These are phyloP conservation scores for Xylaria sp. DNA, from an alignment of 2,329 filamentous ascomycete species.

Conservation along the genomic window DNA sequence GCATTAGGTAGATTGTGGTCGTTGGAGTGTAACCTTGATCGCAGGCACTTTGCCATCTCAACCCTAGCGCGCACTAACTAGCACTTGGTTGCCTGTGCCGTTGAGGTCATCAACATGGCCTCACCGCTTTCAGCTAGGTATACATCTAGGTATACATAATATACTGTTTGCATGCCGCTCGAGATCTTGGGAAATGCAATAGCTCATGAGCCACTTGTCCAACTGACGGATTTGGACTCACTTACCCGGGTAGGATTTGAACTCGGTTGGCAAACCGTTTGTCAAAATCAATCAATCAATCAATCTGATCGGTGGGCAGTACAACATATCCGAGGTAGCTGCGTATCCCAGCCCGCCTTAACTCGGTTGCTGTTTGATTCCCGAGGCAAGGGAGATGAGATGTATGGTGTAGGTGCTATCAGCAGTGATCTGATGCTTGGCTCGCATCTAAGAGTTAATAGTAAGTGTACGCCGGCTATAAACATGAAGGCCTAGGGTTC, in stretches of 20 bases:
- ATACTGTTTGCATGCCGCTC: conserved; percentile 10
- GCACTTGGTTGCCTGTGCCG: conserved; percentile 8
- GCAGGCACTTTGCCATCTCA: conserved; percentile 10
- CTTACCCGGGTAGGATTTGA: neutral
- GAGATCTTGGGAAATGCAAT: neutral
- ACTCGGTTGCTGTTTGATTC: neutral
- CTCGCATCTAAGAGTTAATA: conserved; percentile 5
- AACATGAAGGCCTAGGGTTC: neutral
- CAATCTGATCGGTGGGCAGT: conserved; percentile 7
- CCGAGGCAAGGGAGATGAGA: conserved; percentile 13
- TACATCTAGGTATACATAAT: too few species aligned
- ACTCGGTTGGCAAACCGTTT: conserved; percentile 25
- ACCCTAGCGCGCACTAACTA: conserved; percentile 24
- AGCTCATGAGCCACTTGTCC: neutral
- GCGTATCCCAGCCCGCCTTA: neutral
- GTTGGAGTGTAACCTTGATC: conserved; percentile 29
- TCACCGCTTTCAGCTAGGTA: conserved; percentile 18
- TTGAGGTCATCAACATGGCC: conserved; percentile 12
- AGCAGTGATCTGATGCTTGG: conserved; percentile 1
- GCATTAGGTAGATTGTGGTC: conserved; percentile 24
- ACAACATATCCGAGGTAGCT: conserved; percentile 8
- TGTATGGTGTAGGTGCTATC: neutral
- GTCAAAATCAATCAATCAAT: conserved; percentile 1
- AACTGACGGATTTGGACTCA: neutral
- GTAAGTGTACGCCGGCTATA: conserved; percentile 4